Evolutionary conservation across 306 rosid species (phyloP), one percentile per base, ranked within the genome.

Genomic region (Pyrus communis): DNA sequence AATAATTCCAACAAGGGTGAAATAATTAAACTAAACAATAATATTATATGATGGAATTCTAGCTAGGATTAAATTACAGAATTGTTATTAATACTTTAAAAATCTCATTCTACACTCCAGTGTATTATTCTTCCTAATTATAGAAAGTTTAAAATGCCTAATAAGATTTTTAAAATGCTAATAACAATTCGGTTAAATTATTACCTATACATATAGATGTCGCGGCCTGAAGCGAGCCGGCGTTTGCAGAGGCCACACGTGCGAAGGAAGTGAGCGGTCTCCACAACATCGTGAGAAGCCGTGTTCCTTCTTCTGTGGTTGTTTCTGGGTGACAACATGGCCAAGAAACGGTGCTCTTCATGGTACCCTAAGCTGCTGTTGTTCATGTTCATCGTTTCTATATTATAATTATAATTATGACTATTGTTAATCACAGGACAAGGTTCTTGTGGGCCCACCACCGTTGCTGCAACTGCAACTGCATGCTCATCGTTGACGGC

Each of bases 131-230:
- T 25, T 25, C 1, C 27, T 25, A 25, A 25, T 25, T 25, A 25
- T 25, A 25, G 27, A 25, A 25, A 25, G 2, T 25, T 25, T 25
- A 2, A 25, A 25, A 1, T 25, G 27, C 0, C 27, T 1, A 25
- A 25, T 25, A 25, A 25, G 27, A 25, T 25, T 25, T 25, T 25
- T 25, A 25, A 25, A 25, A 25, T 25, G 27, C 27, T 25, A 25
- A 25, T 25, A 25, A 25, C 27, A 25, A 25, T 25, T 25, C 27
- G 2, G 27, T 46, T 46, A 46, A 14, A 14, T n/a, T 7, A 9
- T 8, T 84, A 93, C 98, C 87, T 90, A 45, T 94, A 94, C 94
- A 94, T 94, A 68, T 90, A 94, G 83, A 94, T 90, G 88, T 94
- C 98, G 30, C 88, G 87, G 70, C 85, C 91, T 11, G 96, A 84